Evolutionary conservation across 1,284 basidiomycete genomes (phyloP).

Genomic region (Leccinum fallax): DNA sequence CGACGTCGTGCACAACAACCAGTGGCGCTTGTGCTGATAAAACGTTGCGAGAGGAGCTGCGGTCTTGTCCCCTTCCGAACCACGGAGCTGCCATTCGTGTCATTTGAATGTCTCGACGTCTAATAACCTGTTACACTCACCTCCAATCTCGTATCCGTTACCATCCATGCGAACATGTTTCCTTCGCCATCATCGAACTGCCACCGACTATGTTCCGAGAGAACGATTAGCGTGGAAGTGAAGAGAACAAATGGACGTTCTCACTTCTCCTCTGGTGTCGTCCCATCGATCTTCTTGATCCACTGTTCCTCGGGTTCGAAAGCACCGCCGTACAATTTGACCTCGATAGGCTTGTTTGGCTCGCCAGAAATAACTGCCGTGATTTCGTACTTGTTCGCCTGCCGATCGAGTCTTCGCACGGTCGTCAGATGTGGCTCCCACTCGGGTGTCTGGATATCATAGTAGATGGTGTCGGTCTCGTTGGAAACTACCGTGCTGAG

Average conservation of each 20-base stretch:
- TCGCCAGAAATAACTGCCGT: conserved; percentile 41
- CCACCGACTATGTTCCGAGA: conserved; percentile 24
- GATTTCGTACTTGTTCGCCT: conserved; percentile 32
- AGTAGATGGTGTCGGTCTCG: conserved; percentile 42
- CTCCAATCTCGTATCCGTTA: conserved; percentile 11
- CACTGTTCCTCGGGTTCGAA: conserved; percentile 17
- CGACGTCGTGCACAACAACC: conserved; percentile 41
- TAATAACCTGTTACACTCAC: conserved; percentile 4
- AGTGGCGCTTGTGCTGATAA: conserved; percentile 39
- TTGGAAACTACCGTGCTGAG: conserved; percentile 44
- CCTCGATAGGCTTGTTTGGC: conserved; percentile 23
- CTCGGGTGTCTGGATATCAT: conserved; percentile 44
- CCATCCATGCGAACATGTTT: conserved; percentile 24
- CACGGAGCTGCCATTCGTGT: conserved; percentile 18
- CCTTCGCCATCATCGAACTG: conserved; percentile 29
- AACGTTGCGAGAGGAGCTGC: conserved; percentile 37
- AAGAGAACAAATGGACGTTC: background rate
- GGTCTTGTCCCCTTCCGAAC: conserved; percentile 13
- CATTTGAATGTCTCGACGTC: background rate
- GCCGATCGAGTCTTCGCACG: conserved; percentile 38
- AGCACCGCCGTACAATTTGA: conserved; percentile 19
- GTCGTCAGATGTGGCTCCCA: conserved; percentile 43
- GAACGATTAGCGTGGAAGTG: background rate
- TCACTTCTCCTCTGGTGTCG: conserved; percentile 21
- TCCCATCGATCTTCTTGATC: conserved; percentile 21